Conservation (phyloP, 2,329 filamentous ascomycete genomes). For the Tolypocladium guangdongense region DNA sequence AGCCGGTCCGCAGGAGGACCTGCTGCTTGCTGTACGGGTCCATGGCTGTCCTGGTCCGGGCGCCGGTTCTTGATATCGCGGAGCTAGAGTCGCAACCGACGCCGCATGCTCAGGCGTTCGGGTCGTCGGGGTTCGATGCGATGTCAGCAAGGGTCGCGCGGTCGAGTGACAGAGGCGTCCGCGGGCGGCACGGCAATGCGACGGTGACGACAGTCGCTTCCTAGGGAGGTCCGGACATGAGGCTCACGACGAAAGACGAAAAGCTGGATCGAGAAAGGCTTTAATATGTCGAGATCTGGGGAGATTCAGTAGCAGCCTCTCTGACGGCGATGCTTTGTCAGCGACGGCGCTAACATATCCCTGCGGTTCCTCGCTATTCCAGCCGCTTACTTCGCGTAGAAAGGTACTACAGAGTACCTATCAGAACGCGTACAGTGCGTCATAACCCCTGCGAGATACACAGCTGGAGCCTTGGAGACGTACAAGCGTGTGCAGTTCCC, state of each 20-base stretch:
- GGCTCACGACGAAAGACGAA: background rate
- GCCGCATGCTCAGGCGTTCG: constrained; percentile 9
- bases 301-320: background rate
- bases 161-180: background rate
- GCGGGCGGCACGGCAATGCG: background rate
- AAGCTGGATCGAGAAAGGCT: background rate
- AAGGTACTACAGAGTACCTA: too few relatives aligned
- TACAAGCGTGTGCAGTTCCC: too few relatives aligned
- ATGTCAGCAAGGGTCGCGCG: constrained; percentile 1
- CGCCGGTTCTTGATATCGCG: constrained; percentile 9
- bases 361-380: too few relatives aligned
- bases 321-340: constrained; percentile 4
- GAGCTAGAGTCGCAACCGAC: background rate
- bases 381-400: too few relatives aligned
- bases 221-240: background rate
- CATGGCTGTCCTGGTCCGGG: constrained; percentile 11
- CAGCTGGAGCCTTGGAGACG: too few relatives aligned
- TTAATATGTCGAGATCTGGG: background rate
- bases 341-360: constrained; percentile 4
- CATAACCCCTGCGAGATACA: too few relatives aligned
- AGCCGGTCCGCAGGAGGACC: constrained; percentile 44
- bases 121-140: constrained; percentile 7
- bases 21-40: constrained; percentile 27
- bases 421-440: too few relatives aligned
- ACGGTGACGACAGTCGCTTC: background rate